Conservation (phyloP, 169 alveolate species). For the Plasmodium ovale region DNA sequence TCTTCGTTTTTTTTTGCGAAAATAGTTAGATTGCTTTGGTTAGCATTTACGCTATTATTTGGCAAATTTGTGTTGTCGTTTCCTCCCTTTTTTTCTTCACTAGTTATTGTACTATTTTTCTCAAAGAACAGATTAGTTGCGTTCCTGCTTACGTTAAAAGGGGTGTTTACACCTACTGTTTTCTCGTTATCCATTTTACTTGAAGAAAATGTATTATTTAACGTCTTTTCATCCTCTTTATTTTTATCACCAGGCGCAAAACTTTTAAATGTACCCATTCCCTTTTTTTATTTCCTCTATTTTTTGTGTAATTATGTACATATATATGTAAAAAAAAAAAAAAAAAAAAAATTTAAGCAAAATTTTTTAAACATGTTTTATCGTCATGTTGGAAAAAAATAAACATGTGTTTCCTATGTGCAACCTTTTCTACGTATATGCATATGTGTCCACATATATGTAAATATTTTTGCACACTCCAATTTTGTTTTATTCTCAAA, state of each 20-base stretch:
- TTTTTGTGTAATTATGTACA: neutral
- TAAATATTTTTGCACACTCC: too few species aligned
- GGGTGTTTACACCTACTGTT: neutral
- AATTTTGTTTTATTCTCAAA: too few species aligned
- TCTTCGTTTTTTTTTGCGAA: neutral
- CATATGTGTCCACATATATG: too few species aligned
- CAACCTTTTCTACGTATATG: too few species aligned
- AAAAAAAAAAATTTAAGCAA: neutral
- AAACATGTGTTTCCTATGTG: too few species aligned
- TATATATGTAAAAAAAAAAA: too few species aligned
- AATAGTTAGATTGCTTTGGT: conserved; percentile 14
- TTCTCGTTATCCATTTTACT: conserved; percentile 29
- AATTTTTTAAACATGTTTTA: conserved; percentile 7
- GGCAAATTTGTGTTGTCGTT: neutral
- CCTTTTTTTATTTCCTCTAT: conserved; percentile 8
- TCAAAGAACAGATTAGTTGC: neutral
- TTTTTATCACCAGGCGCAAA: neutral
- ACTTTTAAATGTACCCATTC: conserved; percentile 18
- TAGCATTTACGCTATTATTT: neutral
- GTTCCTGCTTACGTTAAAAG: conserved; percentile 17
- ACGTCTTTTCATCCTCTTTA: conserved; percentile 1
- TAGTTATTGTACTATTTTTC: neutral
- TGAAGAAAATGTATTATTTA: conserved; percentile 9
- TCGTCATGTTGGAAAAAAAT: too few species aligned
- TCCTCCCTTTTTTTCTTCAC: neutral